Evolutionary conservation across 805 yeast species (phyloP).

Genomic region (Suhomyces kilbournensis): DNA sequence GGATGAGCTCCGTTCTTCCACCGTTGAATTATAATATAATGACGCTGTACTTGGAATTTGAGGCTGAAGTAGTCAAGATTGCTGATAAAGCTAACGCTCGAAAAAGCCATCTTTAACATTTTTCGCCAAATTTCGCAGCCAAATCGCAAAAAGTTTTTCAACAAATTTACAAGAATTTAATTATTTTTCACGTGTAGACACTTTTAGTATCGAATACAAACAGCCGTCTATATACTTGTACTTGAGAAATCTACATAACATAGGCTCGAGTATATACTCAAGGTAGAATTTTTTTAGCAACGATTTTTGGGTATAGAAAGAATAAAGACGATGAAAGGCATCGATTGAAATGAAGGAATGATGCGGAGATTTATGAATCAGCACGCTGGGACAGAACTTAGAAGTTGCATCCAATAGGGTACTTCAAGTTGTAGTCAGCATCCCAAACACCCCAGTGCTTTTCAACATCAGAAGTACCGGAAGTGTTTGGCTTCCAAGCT

Average conservation of each 20-base stretch:
- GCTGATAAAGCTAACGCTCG: neutral
- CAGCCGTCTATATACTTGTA: neutral
- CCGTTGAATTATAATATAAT: slow-evolving; percentile 21
- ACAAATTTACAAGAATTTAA: no score
- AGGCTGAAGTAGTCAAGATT: slow-evolving; percentile 13
- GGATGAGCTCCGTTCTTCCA: slow-evolving; percentile 40
- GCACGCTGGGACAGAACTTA: slow-evolving; percentile 1
- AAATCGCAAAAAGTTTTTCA: neutral
- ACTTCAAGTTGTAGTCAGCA: slow-evolving; percentile 41
- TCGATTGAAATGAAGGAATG: neutral
- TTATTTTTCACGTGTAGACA: neutral
- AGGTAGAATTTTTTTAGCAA: neutral
- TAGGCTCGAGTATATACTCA: neutral
- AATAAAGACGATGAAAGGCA: neutral
- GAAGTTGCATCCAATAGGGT: slow-evolving; percentile 35
- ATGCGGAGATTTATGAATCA: neutral
- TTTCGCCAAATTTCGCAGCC: neutral
- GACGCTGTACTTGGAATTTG: slow-evolving; percentile 21
- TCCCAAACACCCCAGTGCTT: slow-evolving; percentile 93
- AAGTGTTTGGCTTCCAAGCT: slow-evolving; percentile 90
- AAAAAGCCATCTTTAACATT: neutral
- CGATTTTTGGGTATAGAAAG: neutral
- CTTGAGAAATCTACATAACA: neutral
- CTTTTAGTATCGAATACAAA: neutral
- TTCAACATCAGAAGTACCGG: slow-evolving; percentile 84